These are phyloP conservation scores for Dinochytrium kinnereticum DNA, from an alignment of 371 early-diverging fungal genomes.

Conservation along the genomic window DNA sequence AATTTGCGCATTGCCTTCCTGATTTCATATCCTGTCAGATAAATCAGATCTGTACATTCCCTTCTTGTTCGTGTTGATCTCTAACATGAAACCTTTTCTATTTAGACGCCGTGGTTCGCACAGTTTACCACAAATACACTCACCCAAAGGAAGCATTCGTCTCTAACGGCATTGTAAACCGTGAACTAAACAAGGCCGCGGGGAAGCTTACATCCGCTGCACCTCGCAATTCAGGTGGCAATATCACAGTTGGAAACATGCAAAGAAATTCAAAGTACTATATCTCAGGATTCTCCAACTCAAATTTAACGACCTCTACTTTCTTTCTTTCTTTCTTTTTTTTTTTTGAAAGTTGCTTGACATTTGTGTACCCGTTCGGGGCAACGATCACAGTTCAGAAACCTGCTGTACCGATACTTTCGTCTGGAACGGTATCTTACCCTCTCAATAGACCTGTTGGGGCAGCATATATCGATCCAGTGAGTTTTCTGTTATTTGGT, in stretches of 20 bases:
- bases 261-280: slow-evolving; percentile 10
- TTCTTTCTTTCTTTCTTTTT: no score
- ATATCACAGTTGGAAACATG: not conserved
- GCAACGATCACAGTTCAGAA: slow-evolving; percentile 63
- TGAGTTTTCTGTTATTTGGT: slow-evolving; percentile 27
- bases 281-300: not conserved
- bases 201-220: slow-evolving; percentile 40
- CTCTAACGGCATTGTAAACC: slow-evolving; percentile 58
- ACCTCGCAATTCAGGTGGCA: not conserved
- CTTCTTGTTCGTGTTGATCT: not conserved
- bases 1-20: no score
- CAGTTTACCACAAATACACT: slow-evolving; percentile 59
- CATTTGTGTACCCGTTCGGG: slow-evolving; percentile 63
- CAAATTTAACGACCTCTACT: no score
- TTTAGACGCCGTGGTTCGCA: slow-evolving; percentile 56
- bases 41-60: no score
- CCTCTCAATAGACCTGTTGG: slow-evolving; percentile 61
- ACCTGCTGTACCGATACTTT: slow-evolving; percentile 59
- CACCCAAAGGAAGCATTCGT: slow-evolving; percentile 64
- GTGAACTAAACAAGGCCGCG: slow-evolving; percentile 59
- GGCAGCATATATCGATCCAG: slow-evolving; percentile 50
- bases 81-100: not conserved
- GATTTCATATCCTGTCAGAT: no score
- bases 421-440: slow-evolving; percentile 58
- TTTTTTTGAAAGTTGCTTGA: slow-evolving; percentile 37